Percentiles rank a stretch among this genome's conserved stretches.
These are phyloP conservation scores for Teratosphaeria zuluensis DNA, from an alignment of 2,329 filamentous ascomycete genomes.

Conservation along the genomic window DNA sequence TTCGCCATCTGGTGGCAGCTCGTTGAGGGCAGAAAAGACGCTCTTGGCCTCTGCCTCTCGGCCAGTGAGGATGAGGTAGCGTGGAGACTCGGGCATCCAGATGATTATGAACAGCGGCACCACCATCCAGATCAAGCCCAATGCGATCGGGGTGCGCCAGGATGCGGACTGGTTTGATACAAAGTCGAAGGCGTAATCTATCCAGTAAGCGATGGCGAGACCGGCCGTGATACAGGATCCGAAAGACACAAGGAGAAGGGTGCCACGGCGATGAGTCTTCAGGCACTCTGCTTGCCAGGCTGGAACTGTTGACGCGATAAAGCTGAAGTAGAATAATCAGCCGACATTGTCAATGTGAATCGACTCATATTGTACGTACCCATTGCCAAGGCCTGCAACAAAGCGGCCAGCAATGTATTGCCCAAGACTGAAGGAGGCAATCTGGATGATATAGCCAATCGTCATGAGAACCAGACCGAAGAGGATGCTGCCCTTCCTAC, in stretches of 20 bases:
- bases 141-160: constrained; percentile 22
- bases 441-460: constrained; percentile 50
- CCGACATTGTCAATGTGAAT: no score
- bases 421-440: constrained; percentile 38
- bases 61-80: constrained; percentile 46
- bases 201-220: constrained; percentile 34
- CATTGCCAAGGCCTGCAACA: constrained; percentile 40
- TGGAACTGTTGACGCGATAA: constrained; percentile 34
- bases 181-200: constrained; percentile 18
- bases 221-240: constrained; percentile 38
- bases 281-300: constrained; percentile 40
- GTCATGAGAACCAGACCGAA: constrained; percentile 49
- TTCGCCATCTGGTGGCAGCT: constrained; percentile 36
- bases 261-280: constrained; percentile 37
- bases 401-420: constrained; percentile 40
- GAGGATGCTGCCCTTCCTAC: constrained; percentile 48
- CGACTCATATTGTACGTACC: constrained; percentile 6
- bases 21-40: constrained; percentile 38
- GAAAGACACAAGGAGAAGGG: constrained; percentile 39
- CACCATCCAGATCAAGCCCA: constrained; percentile 20
- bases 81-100: constrained; percentile 23
- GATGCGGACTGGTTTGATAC: constrained; percentile 15
- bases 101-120: constrained; percentile 13
- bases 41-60: constrained; percentile 42
- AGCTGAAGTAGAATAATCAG: constrained; percentile 6